phyloP scores from a whole-genome alignment of 768 basidiomycete species.

The Pleurotus salmoneostramineus region DNA sequence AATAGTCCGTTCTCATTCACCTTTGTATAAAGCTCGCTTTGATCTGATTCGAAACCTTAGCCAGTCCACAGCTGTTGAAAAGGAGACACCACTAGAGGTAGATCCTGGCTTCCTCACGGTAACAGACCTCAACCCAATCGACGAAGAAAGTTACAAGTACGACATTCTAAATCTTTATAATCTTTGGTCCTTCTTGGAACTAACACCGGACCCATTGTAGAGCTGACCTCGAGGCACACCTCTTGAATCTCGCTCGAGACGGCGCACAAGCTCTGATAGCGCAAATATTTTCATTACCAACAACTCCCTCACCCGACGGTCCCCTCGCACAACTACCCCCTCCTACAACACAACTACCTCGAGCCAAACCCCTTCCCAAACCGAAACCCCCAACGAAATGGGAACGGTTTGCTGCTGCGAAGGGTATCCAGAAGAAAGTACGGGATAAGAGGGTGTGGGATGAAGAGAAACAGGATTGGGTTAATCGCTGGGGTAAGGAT shows the following conservation, averaged over 20 bases:
- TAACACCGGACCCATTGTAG: slow-evolving; percentile 31
- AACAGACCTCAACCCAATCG: slow-evolving; percentile 84
- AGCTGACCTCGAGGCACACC: slow-evolving; percentile 74
- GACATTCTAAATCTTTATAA: slow-evolving; percentile 16
- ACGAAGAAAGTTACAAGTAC: slow-evolving; percentile 80
- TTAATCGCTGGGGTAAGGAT: slow-evolving; percentile 83
- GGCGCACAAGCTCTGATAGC: slow-evolving; percentile 80
- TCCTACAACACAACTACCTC: slow-evolving; percentile 74
- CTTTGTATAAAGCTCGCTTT: not conserved
- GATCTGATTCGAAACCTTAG: slow-evolving; percentile 27
- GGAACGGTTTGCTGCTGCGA: slow-evolving; percentile 92
- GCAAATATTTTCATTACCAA: slow-evolving; percentile 80
- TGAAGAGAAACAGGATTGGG: slow-evolving; percentile 92
- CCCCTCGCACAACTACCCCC: slow-evolving; percentile 80
- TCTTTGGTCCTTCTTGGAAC: no score
- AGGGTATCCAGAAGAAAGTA: slow-evolving; percentile 83
- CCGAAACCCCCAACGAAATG: slow-evolving; percentile 93
- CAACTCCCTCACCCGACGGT: slow-evolving; percentile 69
- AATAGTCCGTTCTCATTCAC: slow-evolving; percentile 48
- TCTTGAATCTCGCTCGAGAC: slow-evolving; percentile 74
- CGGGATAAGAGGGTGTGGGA: slow-evolving; percentile 88
- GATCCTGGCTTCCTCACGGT: slow-evolving; percentile 84
- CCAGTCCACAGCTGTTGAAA: slow-evolving; percentile 67
- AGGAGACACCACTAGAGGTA: slow-evolving; percentile 73
- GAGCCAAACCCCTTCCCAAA: slow-evolving; percentile 90